Percentiles rank a stretch among this genome's conserved stretches.
Evolutionary conservation across 345 rosid genomes (phyloP).

Genomic region (Euphorbia lathyris): DNA sequence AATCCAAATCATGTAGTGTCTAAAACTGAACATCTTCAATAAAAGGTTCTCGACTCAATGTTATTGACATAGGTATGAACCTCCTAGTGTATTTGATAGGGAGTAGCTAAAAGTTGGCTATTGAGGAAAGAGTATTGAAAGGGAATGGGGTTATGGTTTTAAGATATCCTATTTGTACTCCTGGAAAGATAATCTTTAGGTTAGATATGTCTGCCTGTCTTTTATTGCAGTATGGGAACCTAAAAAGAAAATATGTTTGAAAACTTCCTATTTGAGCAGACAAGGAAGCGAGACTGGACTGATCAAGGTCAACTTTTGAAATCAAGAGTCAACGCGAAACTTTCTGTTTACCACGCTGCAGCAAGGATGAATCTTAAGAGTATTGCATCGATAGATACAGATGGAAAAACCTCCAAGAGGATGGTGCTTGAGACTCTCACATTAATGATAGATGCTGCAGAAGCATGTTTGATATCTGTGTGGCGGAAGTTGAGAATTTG

Average conservation of each 20-base stretch:
- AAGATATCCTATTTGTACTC: not conserved
- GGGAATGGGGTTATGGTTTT: not conserved
- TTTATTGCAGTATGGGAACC: not conserved
- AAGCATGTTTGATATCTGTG: constrained; percentile 80
- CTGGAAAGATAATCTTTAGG: constrained; percentile 4
- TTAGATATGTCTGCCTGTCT: not conserved
- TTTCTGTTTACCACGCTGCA: constrained; percentile 82
- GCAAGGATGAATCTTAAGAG: constrained; percentile 73
- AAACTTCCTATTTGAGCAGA: constrained; percentile 44
- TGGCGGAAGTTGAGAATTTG: constrained; percentile 93
- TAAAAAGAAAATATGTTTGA: not conserved
- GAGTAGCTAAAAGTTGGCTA: constrained; percentile 17
- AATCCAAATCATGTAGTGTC: not conserved
- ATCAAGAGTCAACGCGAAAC: constrained; percentile 73
- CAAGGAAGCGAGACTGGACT: constrained; percentile 90
- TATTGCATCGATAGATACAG: constrained; percentile 70
- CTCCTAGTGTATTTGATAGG: not conserved
- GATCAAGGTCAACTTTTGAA: constrained; percentile 82
- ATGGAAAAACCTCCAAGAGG: constrained; percentile 82
- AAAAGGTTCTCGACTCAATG: not conserved
- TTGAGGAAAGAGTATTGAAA: not conserved
- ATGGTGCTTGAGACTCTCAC: constrained; percentile 89
- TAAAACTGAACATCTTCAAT: not conserved
- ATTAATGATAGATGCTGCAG: constrained; percentile 82
- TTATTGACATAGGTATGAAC: not conserved